Base-by-base conservation (phyloP, 352 stramenopile genomes). In the Phytopythium boreale region DNA sequence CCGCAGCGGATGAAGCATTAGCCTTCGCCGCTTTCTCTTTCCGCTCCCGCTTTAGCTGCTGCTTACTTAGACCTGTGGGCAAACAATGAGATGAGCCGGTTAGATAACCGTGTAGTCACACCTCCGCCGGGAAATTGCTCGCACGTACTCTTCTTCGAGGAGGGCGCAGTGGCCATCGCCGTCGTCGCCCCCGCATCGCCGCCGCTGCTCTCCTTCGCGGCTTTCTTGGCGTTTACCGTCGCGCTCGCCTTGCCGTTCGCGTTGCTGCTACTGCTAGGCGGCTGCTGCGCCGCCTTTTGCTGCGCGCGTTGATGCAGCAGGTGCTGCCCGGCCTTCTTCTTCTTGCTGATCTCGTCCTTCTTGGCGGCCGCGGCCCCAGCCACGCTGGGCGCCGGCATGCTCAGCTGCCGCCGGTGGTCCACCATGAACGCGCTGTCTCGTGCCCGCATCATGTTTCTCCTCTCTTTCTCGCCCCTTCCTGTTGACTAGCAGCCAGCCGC, bases 351-450 rank as follows among this genome's bases (percentile, higher is more conserved):
- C 24, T 79, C 69, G 41, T 77, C 66, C 29, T 73, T 67, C 63
- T 67, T 74, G 37, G 52, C 66, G 10, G 62, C 34, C 22, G 57
- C 43, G 19, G 52, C 51, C 43, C 22, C 52, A 19, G 61, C 20
- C 24, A 37, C 22, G 19, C 20, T 6, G 6, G 56, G 56, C 51
- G 63, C 50, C n/a, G 57, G 56, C 22, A 62, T 27, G 56, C 67
- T 59, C 49, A 71, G 50, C 43, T 81, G 70, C 19, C 72, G 72
- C 31, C 72, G 74, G 52, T 79, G 70, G 63, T 79, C 72, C 67
- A 79, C 70, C 51, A 75, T 65, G 47, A 79, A 74, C 63, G 72
- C 72, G 55, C 65, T 62, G 65, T 82, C 69, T 43, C 75, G 75
- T 29, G 57, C 59, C 56, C 82, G 80, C 77, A 85, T 82, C 20